phyloP scores from a whole-genome alignment of 2,329 filamentous ascomycete species.

The Tolypocladium capitatum region DNA sequence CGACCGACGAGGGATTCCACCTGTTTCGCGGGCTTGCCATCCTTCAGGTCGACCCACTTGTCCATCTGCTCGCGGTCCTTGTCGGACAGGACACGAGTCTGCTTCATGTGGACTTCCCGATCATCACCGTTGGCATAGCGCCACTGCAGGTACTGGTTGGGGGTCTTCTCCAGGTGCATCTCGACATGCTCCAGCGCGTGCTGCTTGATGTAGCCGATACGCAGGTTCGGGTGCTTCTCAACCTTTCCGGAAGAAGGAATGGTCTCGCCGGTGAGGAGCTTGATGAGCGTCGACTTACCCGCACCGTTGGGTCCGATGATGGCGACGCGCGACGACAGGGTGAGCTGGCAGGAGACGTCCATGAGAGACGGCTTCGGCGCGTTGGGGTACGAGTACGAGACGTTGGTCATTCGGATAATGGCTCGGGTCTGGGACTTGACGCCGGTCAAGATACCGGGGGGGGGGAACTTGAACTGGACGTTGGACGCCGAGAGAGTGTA shows the following conservation, averaged over 20 bases:
- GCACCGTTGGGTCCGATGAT: conserved; percentile 97
- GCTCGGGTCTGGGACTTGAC: conserved; percentile 91
- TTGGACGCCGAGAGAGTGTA: conserved; percentile 84
- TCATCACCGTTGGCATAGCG: conserved; percentile 95
- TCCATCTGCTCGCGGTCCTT: conserved; percentile 86
- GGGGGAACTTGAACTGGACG: conserved; percentile 95
- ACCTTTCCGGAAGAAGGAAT: conserved; percentile 76
- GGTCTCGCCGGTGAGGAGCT: conserved; percentile 85
- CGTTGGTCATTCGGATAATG: conserved; percentile 89
- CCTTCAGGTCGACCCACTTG: conserved; percentile 70
- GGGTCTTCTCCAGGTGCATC: conserved; percentile 98
- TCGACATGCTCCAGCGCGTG: conserved; percentile 98
- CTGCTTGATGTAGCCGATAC: conserved; percentile 99
- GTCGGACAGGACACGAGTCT: conserved; percentile 78
- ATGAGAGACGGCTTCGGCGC: conserved; percentile 73
- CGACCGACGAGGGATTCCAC: conserved; percentile 87
- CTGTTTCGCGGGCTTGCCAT: conserved; percentile 64
- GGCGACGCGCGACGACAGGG: conserved; percentile 81
- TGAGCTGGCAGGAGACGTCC: conserved; percentile 79
- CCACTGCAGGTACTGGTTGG: conserved; percentile 98
- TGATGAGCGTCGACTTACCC: conserved; percentile 96
- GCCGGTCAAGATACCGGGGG: conserved; percentile 83
- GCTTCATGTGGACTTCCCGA: conserved; percentile 93
- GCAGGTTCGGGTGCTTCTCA: conserved; percentile 95
- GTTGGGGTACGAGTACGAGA: conserved; percentile 87